phyloP scores from a whole-genome alignment of 2,329 filamentous ascomycete species.

The Mycosphaerella arachidis region DNA sequence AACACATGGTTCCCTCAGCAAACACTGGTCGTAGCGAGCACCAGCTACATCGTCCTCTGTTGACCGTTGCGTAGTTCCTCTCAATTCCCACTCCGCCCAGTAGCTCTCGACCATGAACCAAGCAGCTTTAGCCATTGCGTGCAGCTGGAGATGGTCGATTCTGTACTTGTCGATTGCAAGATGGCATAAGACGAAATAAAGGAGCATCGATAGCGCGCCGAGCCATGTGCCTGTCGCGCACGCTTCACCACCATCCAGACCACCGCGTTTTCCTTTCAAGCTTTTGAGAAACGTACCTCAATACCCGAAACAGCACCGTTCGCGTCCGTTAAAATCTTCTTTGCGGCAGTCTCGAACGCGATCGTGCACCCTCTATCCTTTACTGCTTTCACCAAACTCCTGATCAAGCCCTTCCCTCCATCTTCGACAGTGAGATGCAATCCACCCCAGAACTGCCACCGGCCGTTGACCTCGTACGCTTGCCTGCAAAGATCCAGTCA shows the following conservation, averaged over 20 bases:
- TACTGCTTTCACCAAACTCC: constrained; percentile 46
- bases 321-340: constrained; percentile 36
- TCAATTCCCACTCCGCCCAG: no score
- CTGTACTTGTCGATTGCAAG: no score
- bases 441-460: constrained; percentile 64
- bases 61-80: no score
- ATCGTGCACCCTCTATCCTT: constrained; percentile 41
- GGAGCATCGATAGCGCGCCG: background rate
- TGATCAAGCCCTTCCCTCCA: constrained; percentile 57
- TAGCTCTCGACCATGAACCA: no score
- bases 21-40: background rate
- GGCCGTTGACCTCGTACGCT: constrained; percentile 58
- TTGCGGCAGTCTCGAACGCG: constrained; percentile 46
- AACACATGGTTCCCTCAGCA: background rate
- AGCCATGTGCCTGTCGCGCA: background rate
- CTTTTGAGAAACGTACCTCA: constrained; percentile 6
- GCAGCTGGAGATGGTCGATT: no score
- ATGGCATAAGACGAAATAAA: no score
- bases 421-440: constrained; percentile 56
- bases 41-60: no score
- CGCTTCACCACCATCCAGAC: background rate
- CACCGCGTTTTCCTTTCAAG: background rate
- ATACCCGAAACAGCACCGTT: constrained; percentile 35
- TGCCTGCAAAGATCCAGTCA: constrained; percentile 36
- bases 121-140: no score